Percentiles rank a stretch among this genome's conserved stretches.
Evolutionary conservation across 768 basidiomycete species (phyloP).

Genomic region (Collybiopsis confluens): DNA sequence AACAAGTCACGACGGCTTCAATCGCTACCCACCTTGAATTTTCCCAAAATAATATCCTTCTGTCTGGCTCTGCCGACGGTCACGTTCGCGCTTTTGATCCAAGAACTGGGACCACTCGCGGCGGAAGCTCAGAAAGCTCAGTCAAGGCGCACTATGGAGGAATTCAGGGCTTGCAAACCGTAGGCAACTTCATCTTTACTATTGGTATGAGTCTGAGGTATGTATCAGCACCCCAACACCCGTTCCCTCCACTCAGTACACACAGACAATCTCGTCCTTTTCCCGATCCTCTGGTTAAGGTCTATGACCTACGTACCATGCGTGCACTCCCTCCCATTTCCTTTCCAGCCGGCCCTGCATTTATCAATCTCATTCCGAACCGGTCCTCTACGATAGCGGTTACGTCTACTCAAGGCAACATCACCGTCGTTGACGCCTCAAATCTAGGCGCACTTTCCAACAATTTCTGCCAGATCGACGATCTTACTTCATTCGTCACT

Average conservation of each 20-base stretch:
- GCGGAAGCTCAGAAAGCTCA: slow-evolving; percentile 44
- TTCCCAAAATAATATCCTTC: slow-evolving; percentile 50
- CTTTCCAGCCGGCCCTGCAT: slow-evolving; percentile 83
- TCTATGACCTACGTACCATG: slow-evolving; percentile 86
- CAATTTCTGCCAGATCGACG: slow-evolving; percentile 80
- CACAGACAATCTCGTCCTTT: slow-evolving; percentile 80
- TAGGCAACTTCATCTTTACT: slow-evolving; percentile 78
- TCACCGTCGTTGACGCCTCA: slow-evolving; percentile 80
- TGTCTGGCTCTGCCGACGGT: slow-evolving; percentile 74
- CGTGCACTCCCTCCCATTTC: slow-evolving; percentile 79
- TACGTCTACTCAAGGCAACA: slow-evolving; percentile 75
- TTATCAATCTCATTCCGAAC: slow-evolving; percentile 76
- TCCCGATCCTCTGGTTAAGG: slow-evolving; percentile 88
- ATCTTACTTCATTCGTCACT: slow-evolving; percentile 66
- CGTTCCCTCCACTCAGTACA: neutral
- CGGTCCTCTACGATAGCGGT: slow-evolving; percentile 71
- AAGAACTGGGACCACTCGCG: slow-evolving; percentile 51
- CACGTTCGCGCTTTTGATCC: slow-evolving; percentile 68
- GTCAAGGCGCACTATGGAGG: slow-evolving; percentile 81
- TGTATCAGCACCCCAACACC: neutral
- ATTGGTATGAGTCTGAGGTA: slow-evolving; percentile 87
- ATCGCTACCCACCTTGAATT: slow-evolving; percentile 62
- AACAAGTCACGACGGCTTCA: slow-evolving; percentile 54
- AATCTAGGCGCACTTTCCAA: slow-evolving; percentile 57
- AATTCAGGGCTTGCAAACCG: slow-evolving; percentile 74